Conservation (phyloP, 1,284 basidiomycete genomes). For the Ustilago shanxiensis region DNA sequence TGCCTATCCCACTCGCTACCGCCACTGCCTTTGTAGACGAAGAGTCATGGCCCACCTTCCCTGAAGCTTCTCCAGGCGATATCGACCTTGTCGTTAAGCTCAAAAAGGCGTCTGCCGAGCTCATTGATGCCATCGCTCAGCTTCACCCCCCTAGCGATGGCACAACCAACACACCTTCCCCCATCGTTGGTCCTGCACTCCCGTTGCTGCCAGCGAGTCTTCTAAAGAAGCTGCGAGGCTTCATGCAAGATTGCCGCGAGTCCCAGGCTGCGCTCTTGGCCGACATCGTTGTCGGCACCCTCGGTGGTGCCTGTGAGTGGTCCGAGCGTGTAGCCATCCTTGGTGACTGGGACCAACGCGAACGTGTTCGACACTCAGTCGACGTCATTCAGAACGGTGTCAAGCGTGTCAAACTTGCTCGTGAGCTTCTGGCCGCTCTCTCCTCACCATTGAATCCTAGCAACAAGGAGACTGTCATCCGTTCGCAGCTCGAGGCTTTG, state of each 20-base stretch:
- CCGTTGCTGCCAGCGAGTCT: conserved; percentile 63
- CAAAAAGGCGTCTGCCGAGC: conserved; percentile 50
- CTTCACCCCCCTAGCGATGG: conserved; percentile 38
- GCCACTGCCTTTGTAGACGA: conserved; percentile 60
- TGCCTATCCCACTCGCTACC: conserved; percentile 61
- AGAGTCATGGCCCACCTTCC: conserved; percentile 48
- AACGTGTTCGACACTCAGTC: conserved; percentile 58
- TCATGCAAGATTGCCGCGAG: conserved; percentile 60
- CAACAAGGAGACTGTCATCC: conserved; percentile 60
- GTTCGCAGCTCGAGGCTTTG: conserved; percentile 64
- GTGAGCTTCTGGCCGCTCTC: conserved; percentile 62
- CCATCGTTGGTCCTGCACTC: conserved; percentile 51
- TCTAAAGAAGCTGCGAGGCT: conserved; percentile 56
- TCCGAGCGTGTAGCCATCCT: conserved; percentile 63
- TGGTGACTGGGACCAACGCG: conserved; percentile 58
- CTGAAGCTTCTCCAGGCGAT: conserved; percentile 46
- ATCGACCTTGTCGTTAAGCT: conserved; percentile 52
- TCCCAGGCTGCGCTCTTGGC: conserved; percentile 57
- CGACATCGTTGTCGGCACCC: conserved; percentile 64
- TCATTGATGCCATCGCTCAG: conserved; percentile 58
- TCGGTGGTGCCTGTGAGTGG: conserved; percentile 69
- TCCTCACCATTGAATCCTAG: conserved; percentile 60
- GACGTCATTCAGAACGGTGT: conserved; percentile 58
- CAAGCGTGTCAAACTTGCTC: conserved; percentile 59
- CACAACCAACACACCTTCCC: conserved; percentile 29